A percentile compares a stretch with the other conserved stretches of the same genome.
Conservation (phyloP, 768 basidiomycete species). For the Phaeotremella fagi region DNA sequence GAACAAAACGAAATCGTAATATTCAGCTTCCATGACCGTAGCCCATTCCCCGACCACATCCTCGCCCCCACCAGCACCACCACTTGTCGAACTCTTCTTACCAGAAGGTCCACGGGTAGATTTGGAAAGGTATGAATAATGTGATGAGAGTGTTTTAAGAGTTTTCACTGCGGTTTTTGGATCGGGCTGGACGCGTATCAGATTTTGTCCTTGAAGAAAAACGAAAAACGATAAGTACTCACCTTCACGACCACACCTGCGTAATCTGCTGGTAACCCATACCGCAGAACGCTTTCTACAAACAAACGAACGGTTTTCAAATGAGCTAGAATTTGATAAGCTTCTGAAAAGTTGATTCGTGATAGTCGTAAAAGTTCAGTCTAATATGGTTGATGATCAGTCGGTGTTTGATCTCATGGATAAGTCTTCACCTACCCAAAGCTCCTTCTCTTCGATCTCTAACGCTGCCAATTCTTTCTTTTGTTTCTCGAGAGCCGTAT, state of each 20-base stretch:
- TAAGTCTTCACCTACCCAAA: conserved; percentile 66
- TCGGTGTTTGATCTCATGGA: not conserved
- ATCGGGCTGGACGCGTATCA: conserved; percentile 61
- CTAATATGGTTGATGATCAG: conserved; percentile 52
- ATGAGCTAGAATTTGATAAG: conserved; percentile 88
- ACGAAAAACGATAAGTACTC: conserved; percentile 12
- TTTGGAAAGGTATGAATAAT: conserved; percentile 77
- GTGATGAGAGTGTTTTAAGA: conserved; percentile 63
- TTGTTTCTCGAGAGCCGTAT: conserved; percentile 73
- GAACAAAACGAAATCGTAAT: conserved; percentile 88
- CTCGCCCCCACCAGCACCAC: conserved; percentile 51
- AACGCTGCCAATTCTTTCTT: conserved; percentile 73
- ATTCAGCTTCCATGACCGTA: conserved; percentile 87
- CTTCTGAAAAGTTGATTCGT: conserved; percentile 93
- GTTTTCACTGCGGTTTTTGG: conserved; percentile 75
- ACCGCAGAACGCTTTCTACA: conserved; percentile 90
- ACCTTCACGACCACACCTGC: conserved; percentile 76
- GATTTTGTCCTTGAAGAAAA: not conserved
- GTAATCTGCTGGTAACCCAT: conserved; percentile 91
- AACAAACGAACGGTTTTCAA: conserved; percentile 86
- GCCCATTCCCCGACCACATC: conserved; percentile 89
- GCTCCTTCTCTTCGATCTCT: conserved; percentile 83
- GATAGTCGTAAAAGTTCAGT: conserved; percentile 84
- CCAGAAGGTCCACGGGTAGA: conserved; percentile 55
- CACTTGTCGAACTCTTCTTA: conserved; percentile 51